Evolutionary conservation across 768 basidiomycete genomes (phyloP), one percentile per base, ranked within the genome.

Genomic region (Lactarius akahatsu): DNA sequence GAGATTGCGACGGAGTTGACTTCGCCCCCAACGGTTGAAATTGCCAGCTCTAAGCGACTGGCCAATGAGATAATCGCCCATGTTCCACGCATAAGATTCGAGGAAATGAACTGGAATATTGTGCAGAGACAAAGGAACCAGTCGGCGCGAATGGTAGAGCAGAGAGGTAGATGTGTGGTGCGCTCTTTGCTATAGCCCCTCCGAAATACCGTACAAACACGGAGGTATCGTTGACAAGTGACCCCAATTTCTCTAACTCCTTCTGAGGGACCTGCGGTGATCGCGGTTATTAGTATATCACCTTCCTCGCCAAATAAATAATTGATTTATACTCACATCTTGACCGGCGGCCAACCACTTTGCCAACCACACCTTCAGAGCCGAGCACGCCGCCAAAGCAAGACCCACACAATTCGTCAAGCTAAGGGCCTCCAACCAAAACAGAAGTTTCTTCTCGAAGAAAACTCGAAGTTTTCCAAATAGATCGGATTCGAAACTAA

Each of bases 391-490:
- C 13, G 23, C 11, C 23, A n/a, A 28, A n/a, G 61, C 61, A 23
- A 50, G 47, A 16, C 61, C 20, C 11, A 61, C 32, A 23, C 4
- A 9, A 32, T 43, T 30, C 13, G 23, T 38, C 26, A 54, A 13
- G 34, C 61, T 61, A 34, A 61, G 61, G 7, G 36, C 32, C n/a
- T 61, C 61, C 20, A 61, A 13, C 61, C 61, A 61, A 45, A 61
- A 61, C 4, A 47, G 34, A 34, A 61, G 30, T 23, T 61, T 61
- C 16, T 8, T 28, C 47, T 52, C 18, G 20, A 61, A 61, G n/a
- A 61, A 45, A 2, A 2, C 9, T 23, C 16, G 28, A 34, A 61
- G n/a, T n/a, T 54, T 47, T 26, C 18, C 20, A 9, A 11, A 32
- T 8, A 61, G 47, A 47, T 61, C 26, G 26, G 8, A 4, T 11